These are phyloP conservation scores for Choanephora cucurbitarum DNA, from an alignment of 371 early-diverging fungal genomes.

Conservation along the genomic window DNA sequence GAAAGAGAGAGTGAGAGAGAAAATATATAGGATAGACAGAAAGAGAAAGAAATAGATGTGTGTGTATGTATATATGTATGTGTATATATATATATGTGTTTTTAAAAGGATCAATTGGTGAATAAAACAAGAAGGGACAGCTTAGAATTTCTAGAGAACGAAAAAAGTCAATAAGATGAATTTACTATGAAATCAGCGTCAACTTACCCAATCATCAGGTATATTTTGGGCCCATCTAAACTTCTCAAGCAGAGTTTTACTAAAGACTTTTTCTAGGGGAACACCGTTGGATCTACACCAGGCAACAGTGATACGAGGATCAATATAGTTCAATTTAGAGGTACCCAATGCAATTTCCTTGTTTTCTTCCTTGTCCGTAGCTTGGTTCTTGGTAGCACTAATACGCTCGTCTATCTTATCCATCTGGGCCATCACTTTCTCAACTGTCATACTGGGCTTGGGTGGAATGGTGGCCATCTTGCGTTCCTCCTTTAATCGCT, in stretches of 20 bases:
- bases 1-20: background rate
- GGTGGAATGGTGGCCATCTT: slow-evolving; percentile 45
- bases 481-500: slow-evolving; percentile 51
- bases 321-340: slow-evolving; percentile 97
- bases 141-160: slow-evolving; percentile 7
- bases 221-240: slow-evolving; percentile 95
- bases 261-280: slow-evolving; percentile 92
- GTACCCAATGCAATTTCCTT: slow-evolving; percentile 97
- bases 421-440: slow-evolving; percentile 65
- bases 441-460: slow-evolving; percentile 49
- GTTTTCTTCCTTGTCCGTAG: slow-evolving; percentile 93
- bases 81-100: too few species aligned
- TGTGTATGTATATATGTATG: too few species aligned
- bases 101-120: too few species aligned
- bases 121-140: too few species aligned
- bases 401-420: slow-evolving; percentile 71
- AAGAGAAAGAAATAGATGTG: too few species aligned
- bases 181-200: background rate
- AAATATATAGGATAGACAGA: too few species aligned
- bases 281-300: slow-evolving; percentile 92
- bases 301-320: slow-evolving; percentile 93
- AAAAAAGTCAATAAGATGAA: too few species aligned
- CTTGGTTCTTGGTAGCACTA: slow-evolving; percentile 60
- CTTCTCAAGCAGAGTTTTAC: slow-evolving; percentile 86
- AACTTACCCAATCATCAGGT: slow-evolving; percentile 67